These are phyloP conservation scores for Saururus chinensis DNA, from an alignment of 164 flowering plant species.

Conservation along the genomic window DNA sequence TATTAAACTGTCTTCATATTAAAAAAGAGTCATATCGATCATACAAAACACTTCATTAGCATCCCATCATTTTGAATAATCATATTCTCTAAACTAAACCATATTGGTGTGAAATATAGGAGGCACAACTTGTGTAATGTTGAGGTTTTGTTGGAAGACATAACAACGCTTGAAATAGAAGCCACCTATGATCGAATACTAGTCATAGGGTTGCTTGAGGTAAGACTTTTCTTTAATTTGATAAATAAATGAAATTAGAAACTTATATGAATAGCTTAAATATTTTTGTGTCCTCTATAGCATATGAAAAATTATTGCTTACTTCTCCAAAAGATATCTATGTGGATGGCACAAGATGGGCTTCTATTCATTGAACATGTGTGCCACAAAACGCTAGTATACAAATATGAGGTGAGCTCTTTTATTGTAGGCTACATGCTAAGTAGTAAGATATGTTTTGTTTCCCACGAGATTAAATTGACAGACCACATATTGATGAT, in stretches of 20 bases:
- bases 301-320: slow-evolving; percentile 18
- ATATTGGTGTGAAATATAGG: slow-evolving; percentile 18
- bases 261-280: not conserved
- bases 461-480: too few relatives aligned
- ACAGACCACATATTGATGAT: too few relatives aligned
- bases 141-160: slow-evolving; percentile 72
- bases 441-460: not conserved
- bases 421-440: not conserved
- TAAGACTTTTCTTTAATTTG: slow-evolving; percentile 3
- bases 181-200: slow-evolving; percentile 65
- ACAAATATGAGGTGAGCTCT: slow-evolving; percentile 9
- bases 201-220: slow-evolving; percentile 95
- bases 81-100: too few relatives aligned
- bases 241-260: not conserved
- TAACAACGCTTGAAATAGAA: slow-evolving; percentile 71
- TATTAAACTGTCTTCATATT: not conserved
- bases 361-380: slow-evolving; percentile 16
- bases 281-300: not conserved
- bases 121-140: slow-evolving; percentile 53
- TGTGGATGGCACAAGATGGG: slow-evolving; percentile 16
- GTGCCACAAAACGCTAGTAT: slow-evolving; percentile 13
- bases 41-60: not conserved
- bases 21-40: too few relatives aligned
- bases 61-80: too few relatives aligned
- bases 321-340: slow-evolving; percentile 12